Conservation (phyloP, 371 early-diverging fungal genomes). For the Mucor velutinosus region DNA sequence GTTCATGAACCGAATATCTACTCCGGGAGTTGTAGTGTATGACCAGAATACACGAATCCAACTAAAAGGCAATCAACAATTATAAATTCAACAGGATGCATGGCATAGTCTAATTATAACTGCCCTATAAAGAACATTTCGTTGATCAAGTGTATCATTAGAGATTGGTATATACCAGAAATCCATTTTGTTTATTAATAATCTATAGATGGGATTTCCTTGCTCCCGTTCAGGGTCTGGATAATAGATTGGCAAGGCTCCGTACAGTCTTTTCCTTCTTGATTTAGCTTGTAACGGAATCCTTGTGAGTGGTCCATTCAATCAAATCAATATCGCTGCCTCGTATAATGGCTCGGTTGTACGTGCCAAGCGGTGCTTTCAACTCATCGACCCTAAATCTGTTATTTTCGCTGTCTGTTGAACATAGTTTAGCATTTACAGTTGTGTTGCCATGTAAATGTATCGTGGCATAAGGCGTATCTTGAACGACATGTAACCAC, state of each 20-base stretch:
- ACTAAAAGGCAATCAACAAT: neutral
- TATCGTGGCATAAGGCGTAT: slow-evolving; percentile 25
- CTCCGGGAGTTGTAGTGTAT: neutral
- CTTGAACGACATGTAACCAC: slow-evolving; percentile 39
- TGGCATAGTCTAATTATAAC: neutral
- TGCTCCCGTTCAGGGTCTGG: neutral
- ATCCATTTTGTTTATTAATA: neutral
- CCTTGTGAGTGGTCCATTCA: slow-evolving; percentile 1
- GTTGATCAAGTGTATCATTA: neutral
- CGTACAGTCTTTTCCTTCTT: neutral
- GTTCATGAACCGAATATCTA: neutral
- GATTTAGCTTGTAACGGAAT: neutral
- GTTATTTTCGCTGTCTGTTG: slow-evolving; percentile 52
- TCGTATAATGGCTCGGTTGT: slow-evolving; percentile 52
- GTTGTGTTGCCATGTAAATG: slow-evolving; percentile 36
- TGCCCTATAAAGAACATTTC: neutral
- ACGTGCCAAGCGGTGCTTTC: slow-evolving; percentile 51
- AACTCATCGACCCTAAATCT: slow-evolving; percentile 50
- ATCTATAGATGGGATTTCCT: neutral
- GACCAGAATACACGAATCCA: neutral
- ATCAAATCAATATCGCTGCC: slow-evolving; percentile 51
- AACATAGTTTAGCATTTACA: slow-evolving; percentile 43
- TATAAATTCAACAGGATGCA: neutral
- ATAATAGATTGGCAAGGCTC: neutral
- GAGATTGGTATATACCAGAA: neutral